Evolutionary conservation across 148 eudicot genomes (phyloP).

Genomic region (Rhododendron molle): DNA sequence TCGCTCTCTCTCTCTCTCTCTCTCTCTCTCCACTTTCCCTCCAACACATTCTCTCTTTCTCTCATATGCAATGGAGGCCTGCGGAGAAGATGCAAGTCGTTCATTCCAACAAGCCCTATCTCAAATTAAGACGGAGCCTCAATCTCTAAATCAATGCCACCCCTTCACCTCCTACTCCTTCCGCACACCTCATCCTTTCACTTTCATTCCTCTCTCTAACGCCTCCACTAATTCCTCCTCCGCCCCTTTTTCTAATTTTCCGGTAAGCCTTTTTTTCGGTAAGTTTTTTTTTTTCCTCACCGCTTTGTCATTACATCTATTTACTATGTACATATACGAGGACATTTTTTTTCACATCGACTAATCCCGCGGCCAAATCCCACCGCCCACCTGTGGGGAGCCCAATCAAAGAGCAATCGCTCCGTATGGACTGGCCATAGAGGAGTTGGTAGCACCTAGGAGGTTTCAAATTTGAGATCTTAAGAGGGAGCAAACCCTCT

Average conservation of each 20-base stretch:
- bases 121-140: not conserved
- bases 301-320: too few relatives aligned
- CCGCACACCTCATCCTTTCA: not conserved
- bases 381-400: too few relatives aligned
- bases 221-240: not conserved
- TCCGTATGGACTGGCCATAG: too few relatives aligned
- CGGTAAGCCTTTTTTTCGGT: not conserved
- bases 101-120: not conserved
- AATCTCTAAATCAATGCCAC: slow-evolving; percentile 4
- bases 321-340: too few relatives aligned
- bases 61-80: not conserved
- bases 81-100: not conserved
- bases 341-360: too few relatives aligned
- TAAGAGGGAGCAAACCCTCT: too few relatives aligned
- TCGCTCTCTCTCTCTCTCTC: not conserved
- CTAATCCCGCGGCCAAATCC: too few relatives aligned
- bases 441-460: too few relatives aligned
- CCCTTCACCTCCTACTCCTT: not conserved
- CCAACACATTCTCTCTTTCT: not conserved
- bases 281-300: too few relatives aligned
- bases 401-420: too few relatives aligned
- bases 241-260: not conserved
- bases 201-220: not conserved
- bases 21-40: not conserved
- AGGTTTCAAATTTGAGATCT: too few relatives aligned